Conservation (phyloP, 2,329 filamentous ascomycete species). For the Aspergillus vadensis region DNA sequence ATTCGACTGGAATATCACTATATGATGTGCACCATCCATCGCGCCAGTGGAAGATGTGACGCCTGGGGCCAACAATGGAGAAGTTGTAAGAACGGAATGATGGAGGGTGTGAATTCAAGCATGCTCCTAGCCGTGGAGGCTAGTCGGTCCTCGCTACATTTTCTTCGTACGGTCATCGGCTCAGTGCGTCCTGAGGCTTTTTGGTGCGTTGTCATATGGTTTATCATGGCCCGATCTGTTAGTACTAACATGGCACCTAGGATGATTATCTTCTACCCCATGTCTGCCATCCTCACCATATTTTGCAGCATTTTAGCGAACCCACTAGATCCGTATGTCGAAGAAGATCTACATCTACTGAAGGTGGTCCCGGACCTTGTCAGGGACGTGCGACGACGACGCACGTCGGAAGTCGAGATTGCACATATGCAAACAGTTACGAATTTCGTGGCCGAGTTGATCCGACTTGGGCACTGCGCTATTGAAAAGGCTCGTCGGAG, state of each 20-base stretch:
- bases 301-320: slow-evolving; percentile 53
- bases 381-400: neutral
- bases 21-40: slow-evolving; percentile 53
- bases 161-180: slow-evolving; percentile 27
- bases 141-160: slow-evolving; percentile 53
- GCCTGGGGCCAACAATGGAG: slow-evolving; percentile 25
- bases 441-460: slow-evolving; percentile 8
- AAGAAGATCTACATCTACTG: slow-evolving; percentile 1
- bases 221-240: neutral
- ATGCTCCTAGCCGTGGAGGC: slow-evolving; percentile 52
- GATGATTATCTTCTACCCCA: slow-evolving; percentile 54
- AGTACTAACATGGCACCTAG: slow-evolving; percentile 27
- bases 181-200: neutral
- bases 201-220: neutral
- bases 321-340: slow-evolving; percentile 29
- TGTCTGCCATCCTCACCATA: slow-evolving; percentile 51
- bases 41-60: slow-evolving; percentile 50
- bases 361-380: neutral
- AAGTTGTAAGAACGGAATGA: slow-evolving; percentile 25
- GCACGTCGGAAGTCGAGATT: neutral
- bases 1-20: slow-evolving; percentile 55
- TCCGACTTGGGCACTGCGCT: neutral
- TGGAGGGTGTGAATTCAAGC: slow-evolving; percentile 50
- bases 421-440: neutral
- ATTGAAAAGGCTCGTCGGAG: neutral